A percentile compares a stretch with the other conserved stretches of the same genome.
Evolutionary conservation across 2,329 filamentous ascomycete species (phyloP).

Genomic region (Fusarium devonianum): DNA sequence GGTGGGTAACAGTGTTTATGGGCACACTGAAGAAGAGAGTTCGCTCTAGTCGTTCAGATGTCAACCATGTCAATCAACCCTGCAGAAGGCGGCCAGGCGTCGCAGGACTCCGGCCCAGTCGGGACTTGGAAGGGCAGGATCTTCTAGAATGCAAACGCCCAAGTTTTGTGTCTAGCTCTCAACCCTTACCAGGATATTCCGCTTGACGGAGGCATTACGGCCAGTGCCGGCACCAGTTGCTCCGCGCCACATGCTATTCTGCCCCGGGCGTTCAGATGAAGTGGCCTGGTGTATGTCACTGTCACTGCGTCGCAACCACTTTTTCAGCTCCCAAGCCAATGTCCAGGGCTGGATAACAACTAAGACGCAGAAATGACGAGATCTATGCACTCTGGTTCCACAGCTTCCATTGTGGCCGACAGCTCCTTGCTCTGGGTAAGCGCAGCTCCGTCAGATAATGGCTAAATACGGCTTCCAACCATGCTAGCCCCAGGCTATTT

Average conservation of each 20-base stretch:
- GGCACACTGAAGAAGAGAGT: constrained; percentile 3
- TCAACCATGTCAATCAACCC: constrained; percentile 19
- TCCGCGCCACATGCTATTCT: constrained; percentile 1
- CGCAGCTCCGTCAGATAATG: constrained; percentile 22
- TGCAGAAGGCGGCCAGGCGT: constrained; percentile 17
- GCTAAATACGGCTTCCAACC: constrained; percentile 20
- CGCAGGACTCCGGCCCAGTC: constrained; percentile 10
- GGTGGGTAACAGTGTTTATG: background rate
- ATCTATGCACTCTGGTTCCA: constrained; percentile 37
- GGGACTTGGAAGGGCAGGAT: constrained; percentile 1
- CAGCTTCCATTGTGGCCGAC: no score
- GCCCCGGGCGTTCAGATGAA: background rate
- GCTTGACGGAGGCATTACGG: constrained; percentile 22
- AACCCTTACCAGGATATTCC: constrained; percentile 23
- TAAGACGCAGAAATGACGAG: constrained; percentile 36
- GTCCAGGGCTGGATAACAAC: constrained; percentile 14
- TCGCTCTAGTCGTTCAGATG: constrained; percentile 6
- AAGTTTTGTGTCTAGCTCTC: constrained; percentile 5
- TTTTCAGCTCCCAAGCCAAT: constrained; percentile 13
- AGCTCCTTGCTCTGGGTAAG: constrained; percentile 11
- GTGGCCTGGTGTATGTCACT: constrained; percentile 9
- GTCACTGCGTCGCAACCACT: constrained; percentile 10
- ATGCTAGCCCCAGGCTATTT: constrained; percentile 6
- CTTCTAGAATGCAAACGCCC: constrained; percentile 29
- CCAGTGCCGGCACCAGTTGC: constrained; percentile 20